Evolutionary conservation across 2,329 filamentous ascomycete genomes (phyloP), one percentile per base, ranked within the genome.

Genomic region (Herpotrichia juniperi): DNA sequence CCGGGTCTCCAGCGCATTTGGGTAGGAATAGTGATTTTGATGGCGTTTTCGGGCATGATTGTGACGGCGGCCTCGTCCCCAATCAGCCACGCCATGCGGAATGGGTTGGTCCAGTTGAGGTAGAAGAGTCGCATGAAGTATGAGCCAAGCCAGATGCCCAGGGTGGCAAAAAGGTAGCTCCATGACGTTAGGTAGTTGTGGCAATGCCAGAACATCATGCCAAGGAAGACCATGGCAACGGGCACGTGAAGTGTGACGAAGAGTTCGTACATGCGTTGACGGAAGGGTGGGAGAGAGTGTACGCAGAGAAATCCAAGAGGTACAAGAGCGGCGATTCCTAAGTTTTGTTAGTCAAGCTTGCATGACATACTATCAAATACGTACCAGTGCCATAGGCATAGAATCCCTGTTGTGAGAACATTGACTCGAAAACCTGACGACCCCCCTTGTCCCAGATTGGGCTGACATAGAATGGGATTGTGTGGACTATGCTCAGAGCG

Each of bases 21-120:
- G 0, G 93, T 97, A 1, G 93, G 92, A 45, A 97, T 89, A 0
- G 93, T 97, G 61, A 97, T 85, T 73, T 97, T 97, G 76, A 97
- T 88, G n/a, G 91, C 91, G 67, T 96, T 93, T 65, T 97, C 92
- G 2, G 91, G 87, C 79, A 97, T 87, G 21, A 97, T 81, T 1
- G 91, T 94, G 32, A 97, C 87, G 22, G 91, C 90, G 0, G 91
- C 92, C 74, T 96, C 92, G 63, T 97, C 93, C 42, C 93, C 93
- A 37, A 96, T 89, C 63, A 96, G 78, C 78, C 91, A 96, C 0
- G 91, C 87, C 60, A 90, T 77, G 31, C 87, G 84, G 78, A 89
- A 88, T 6, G 93, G 91, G 61, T 88, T 89, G 30, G 86, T 80
- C 92, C 93, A 97, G 75, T 97, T 97, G 54, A 96, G 82, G 60